phyloP scores from a whole-genome alignment of 1,284 basidiomycete species.

The Trichosporon asahii region DNA sequence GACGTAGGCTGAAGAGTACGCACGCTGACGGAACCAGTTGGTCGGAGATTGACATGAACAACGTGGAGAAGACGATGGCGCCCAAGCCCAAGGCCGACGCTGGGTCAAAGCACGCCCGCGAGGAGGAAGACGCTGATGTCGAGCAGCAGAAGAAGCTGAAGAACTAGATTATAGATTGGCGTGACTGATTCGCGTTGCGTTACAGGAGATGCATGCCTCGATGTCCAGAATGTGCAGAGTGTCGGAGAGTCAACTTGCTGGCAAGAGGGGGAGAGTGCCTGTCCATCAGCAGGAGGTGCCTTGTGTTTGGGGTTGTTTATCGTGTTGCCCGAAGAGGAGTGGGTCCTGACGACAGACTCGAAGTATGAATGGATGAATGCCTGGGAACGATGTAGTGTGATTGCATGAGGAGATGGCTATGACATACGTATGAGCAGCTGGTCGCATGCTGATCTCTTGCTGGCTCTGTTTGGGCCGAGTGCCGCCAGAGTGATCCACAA shows the following conservation, averaged over 20 bases:
- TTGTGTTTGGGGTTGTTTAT: background rate
- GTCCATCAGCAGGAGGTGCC: background rate
- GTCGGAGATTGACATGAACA: slow-evolving; percentile 11
- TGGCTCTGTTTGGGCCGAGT: background rate
- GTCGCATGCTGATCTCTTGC: background rate
- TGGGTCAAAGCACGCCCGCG: background rate
- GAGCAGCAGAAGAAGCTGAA: background rate
- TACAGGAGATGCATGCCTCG: background rate
- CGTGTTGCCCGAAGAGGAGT: background rate
- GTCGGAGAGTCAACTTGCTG: too few species aligned
- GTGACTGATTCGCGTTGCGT: background rate
- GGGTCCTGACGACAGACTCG: background rate
- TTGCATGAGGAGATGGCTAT: too few species aligned
- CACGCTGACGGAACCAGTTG: slow-evolving; percentile 16
- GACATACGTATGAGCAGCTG: background rate
- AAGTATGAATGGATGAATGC: background rate
- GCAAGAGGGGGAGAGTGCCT: background rate
- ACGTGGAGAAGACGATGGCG: slow-evolving; percentile 22
- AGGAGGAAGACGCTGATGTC: background rate
- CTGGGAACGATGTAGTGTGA: background rate
- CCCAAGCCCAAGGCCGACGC: slow-evolving; percentile 2
- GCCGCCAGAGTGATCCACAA: background rate
- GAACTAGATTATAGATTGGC: background rate
- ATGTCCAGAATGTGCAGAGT: background rate
- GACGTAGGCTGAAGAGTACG: slow-evolving; percentile 13